Evolutionary conservation across 2,329 filamentous ascomycete species (phyloP), one percentile per base, ranked within the genome.

Genomic region (Cryphonectria radicalis): DNA sequence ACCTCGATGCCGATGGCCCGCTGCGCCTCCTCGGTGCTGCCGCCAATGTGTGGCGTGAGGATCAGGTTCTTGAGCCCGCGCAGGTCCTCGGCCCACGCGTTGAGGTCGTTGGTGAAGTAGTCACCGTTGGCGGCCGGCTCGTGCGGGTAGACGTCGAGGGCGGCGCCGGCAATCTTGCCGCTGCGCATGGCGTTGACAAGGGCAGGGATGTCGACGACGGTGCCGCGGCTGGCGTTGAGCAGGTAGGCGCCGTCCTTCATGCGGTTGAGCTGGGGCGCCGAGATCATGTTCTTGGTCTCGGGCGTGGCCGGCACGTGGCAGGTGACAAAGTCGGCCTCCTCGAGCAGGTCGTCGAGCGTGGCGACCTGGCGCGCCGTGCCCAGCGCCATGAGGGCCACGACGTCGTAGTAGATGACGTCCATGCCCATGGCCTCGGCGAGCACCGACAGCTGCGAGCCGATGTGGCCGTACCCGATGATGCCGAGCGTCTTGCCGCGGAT

Each of bases 361-460:
- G 91, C 85, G 55, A 98, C 92, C 80, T 98, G 96, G 76, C 88
- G 90, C 43, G 95, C 90, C 14, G 93, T 97, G 70, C 96, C 96
- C 80, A 99, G 84, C 62, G 93, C 92, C 96, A 99, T 99, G 76
- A 98, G 87, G 76, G 95, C 97, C 74, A 97, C 83, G 8, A 97
- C 91, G 81, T 99, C 96, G 82, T 97, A 98, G 86, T 98, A 99
- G 77, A 98, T 95, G 78, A 99, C 96, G 22, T 88, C 91, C 95
- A 99, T 98, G 66, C 96, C 96, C 94, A 99, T 97, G 35, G 95
- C 91, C 82, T 99, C 96, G 40, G 96, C 95, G 74, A 99, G 86
- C 59, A 99, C 96, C 0, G 95, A 98, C 74, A 99, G 85, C 82
- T 99, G 96, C 67, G 94, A 95, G 74, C 96, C 96, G 79, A 99